Base-by-base conservation (phyloP, 495 filamentous ascomycete genomes). In the Hypoxylon lienhwacheense region DNA sequence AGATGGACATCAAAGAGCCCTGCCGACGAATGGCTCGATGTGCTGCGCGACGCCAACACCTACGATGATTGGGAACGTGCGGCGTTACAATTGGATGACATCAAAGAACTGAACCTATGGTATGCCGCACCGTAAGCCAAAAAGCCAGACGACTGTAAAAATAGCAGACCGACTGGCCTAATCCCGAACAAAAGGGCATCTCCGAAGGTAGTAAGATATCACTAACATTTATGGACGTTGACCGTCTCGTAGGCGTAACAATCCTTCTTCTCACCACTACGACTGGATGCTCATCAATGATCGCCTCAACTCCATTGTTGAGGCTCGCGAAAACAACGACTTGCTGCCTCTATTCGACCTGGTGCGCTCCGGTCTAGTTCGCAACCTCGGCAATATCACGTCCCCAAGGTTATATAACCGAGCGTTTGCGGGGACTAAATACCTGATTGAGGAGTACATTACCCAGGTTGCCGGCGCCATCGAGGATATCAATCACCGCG, bases 381-480 rank as follows among this genome's bases (percentile, higher is more conserved):
- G 92, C 19, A 97, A 96, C 59, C 76, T 96, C 6, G 91, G 90
- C 25, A 93, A 96, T 61, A 96, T 97, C 49, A 88, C 89, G 1
- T 78, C 84, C 2, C 82, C 88, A n/a, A 85, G 85, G 52, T 72
- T 97, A 2, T 97, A 88, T 71, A 91, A 90, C 53, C 79, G 86
- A 41, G 85, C 88, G 8, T 95, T 95, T 64, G 85, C 87, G 2
- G 92, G 92, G 8, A 96, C 91, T 2, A 97, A 97, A 67, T 78
- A 85, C 16, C 68, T 95, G 17, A 92, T 97, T 50, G 90, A 95
- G 59, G 87, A 96, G 65, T 97, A 97, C 55, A 85, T 96, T 55
- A 85, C 86, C 0, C 83, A 90, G 53, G 85, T 92, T 14, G 89
- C 87, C 26, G 79, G 86, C 26, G 89, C 88, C 1, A 82, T 96